Evolutionary conservation across 2,329 filamentous ascomycete species (phyloP).

Genomic region (Westerdykella sp.): DNA sequence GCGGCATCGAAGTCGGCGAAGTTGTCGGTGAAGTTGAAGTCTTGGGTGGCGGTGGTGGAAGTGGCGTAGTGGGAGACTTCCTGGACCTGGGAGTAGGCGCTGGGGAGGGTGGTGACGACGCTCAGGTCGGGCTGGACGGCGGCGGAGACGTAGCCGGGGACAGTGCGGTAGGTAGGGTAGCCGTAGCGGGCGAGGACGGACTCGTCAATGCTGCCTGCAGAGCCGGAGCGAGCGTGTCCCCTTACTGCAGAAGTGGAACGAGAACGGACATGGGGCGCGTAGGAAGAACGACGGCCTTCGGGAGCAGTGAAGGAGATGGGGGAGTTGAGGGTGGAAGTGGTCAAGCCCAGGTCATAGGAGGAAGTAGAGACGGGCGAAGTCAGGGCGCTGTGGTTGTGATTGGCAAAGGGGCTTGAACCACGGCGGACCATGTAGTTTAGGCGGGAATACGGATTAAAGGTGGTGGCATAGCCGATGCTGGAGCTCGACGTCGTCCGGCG

Average conservation of each 20-base stretch:
- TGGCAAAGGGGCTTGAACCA: conserved; percentile 42
- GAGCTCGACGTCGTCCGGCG: conserved; percentile 50
- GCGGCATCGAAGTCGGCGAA: conserved; percentile 34
- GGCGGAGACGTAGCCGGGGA: conserved; percentile 52
- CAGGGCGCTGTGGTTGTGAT: conserved; percentile 33
- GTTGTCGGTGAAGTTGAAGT: conserved; percentile 18
- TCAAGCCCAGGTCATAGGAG: conserved; percentile 34
- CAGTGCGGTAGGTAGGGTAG: conserved; percentile 77
- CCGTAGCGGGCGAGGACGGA: conserved; percentile 62
- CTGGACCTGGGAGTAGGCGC: conserved; percentile 26
- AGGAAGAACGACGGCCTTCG: conserved; percentile 31
- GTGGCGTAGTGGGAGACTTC: conserved; percentile 29
- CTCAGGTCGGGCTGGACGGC: conserved; percentile 29
- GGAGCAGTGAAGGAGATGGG: conserved; percentile 49
- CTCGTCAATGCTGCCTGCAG: conserved; percentile 63
- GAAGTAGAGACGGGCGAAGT: conserved; percentile 43
- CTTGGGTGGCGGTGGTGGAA: conserved; percentile 17
- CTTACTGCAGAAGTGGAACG: conserved; percentile 11
- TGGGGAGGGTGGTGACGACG: conserved; percentile 32
- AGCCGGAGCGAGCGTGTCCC: conserved; percentile 51
- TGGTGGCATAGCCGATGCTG: conserved; percentile 29
- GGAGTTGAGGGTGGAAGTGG: conserved; percentile 53
- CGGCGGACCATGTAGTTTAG: conserved; percentile 42
- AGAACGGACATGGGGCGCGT: conserved; percentile 40
- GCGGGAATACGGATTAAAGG: conserved; percentile 47